A percentile compares a stretch with the other conserved stretches of the same genome.
Evolutionary conservation across 768 basidiomycete genomes (phyloP).

Genomic region (Amanita fuliginea): DNA sequence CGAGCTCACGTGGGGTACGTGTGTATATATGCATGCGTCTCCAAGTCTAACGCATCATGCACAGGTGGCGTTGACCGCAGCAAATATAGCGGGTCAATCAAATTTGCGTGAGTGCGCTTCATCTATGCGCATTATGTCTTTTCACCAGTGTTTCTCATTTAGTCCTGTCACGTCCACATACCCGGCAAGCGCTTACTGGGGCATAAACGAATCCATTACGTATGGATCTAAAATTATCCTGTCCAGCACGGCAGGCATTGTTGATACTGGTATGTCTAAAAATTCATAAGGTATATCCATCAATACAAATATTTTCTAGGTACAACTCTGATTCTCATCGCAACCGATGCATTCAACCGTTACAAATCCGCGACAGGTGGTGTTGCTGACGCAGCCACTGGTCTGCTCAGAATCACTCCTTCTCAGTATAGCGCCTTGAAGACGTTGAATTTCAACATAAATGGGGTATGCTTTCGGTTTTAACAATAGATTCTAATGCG

Average conservation of each 20-base stretch:
- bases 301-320: slow-evolving; percentile 14
- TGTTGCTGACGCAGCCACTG: too few species aligned
- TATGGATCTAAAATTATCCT: too few species aligned
- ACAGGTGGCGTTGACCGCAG: slow-evolving; percentile 31
- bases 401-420: too few species aligned
- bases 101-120: slow-evolving; percentile 23
- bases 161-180: too few species aligned
- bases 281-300: too few species aligned
- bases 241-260: too few species aligned
- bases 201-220: too few species aligned
- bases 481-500: slow-evolving; percentile 4
- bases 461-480: slow-evolving; percentile 27
- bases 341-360: too few species aligned
- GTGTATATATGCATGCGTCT: slow-evolving; percentile 14
- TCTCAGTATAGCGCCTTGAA: slow-evolving; percentile 40
- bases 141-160: slow-evolving; percentile 9
- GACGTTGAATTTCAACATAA: slow-evolving; percentile 45
- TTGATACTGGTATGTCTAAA: slow-evolving; percentile 36
- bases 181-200: too few species aligned
- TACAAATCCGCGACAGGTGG: too few species aligned
- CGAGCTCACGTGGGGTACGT: slow-evolving; percentile 40
- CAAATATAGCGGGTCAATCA: slow-evolving; percentile 33
- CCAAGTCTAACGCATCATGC: slow-evolving; percentile 5
- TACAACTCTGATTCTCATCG: slow-evolving; percentile 40
- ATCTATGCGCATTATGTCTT: neutral